Evolutionary conservation across 2,329 filamentous ascomycete species (phyloP).

Genomic region (Fusarium algeriense): DNA sequence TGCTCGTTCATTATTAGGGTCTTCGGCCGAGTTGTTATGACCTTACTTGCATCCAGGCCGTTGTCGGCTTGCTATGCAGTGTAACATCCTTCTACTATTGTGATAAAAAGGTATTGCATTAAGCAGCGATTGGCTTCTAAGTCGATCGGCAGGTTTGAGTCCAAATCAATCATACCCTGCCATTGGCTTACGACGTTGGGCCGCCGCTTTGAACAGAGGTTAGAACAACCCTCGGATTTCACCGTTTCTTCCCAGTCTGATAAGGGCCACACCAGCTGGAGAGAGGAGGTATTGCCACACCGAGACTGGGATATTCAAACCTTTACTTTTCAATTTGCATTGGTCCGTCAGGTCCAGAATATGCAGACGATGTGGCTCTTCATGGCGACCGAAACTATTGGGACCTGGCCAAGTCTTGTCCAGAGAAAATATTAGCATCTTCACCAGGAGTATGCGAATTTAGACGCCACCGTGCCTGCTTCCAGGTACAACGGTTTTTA

Average conservation of each 20-base stretch:
- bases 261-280: conserved; percentile 29
- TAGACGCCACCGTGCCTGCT: conserved; percentile 43
- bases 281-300: conserved; percentile 29
- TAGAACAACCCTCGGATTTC: conserved; percentile 13
- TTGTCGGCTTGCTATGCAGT: conserved; percentile 27
- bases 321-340: conserved; percentile 7
- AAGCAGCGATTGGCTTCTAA: conserved; percentile 5
- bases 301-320: conserved; percentile 16
- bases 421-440: conserved; percentile 17
- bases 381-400: conserved; percentile 21
- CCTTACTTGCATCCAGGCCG: conserved; percentile 8
- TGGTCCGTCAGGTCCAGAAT: conserved; percentile 17
- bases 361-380: conserved; percentile 28
- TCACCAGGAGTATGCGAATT: conserved; percentile 31
- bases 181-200: conserved; percentile 3
- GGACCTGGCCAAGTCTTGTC: conserved; percentile 24
- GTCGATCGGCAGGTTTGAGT: not conserved
- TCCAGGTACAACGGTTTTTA: conserved; percentile 26
- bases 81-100: conserved; percentile 4
- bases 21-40: conserved; percentile 38
- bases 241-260: conserved; percentile 20
- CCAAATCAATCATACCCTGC: conserved; percentile 14
- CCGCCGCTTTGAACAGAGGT: conserved; percentile 1
- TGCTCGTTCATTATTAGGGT: conserved; percentile 9
- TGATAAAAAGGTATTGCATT: not conserved